A percentile compares a stretch with the other conserved stretches of the same genome.
These are phyloP conservation scores for Apiospora hydei DNA, from an alignment of 2,329 filamentous ascomycete genomes.

Conservation along the genomic window DNA sequence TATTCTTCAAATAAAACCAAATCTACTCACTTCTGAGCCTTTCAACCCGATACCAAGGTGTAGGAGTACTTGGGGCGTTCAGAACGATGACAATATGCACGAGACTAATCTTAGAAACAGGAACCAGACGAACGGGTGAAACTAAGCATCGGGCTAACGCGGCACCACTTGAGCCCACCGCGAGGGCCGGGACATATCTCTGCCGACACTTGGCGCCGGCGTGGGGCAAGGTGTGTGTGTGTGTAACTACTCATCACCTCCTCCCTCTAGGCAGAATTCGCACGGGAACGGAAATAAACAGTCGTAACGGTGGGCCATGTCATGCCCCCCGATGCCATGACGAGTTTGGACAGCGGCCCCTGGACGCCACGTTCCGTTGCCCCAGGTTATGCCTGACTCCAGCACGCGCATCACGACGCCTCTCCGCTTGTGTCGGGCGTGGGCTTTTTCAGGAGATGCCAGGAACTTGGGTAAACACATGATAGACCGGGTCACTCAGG, in stretches of 20 bases:
- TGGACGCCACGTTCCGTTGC: neutral
- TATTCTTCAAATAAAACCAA: too few relatives aligned
- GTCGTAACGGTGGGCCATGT: neutral
- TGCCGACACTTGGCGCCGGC: too few relatives aligned
- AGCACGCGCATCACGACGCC: neutral
- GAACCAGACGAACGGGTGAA: constrained; percentile 6
- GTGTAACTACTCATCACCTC: neutral
- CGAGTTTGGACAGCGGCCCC: neutral
- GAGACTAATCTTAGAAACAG: constrained; percentile 11
- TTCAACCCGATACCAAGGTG: neutral
- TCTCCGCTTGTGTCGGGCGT: neutral
- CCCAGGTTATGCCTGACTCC: neutral
- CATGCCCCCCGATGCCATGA: neutral
- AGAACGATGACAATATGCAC: neutral
- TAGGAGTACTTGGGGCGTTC: neutral
- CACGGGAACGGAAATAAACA: neutral
- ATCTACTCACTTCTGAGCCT: neutral
- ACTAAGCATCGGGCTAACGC: neutral
- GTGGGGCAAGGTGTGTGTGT: neutral
- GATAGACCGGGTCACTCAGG: neutral
- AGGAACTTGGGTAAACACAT: neutral
- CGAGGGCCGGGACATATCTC: neutral
- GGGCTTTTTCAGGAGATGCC: neutral
- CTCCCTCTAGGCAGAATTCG: neutral
- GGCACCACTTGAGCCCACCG: neutral